Conservation (phyloP, 2,329 filamentous ascomycete genomes). For the Penicillium sclerotiorum region DNA sequence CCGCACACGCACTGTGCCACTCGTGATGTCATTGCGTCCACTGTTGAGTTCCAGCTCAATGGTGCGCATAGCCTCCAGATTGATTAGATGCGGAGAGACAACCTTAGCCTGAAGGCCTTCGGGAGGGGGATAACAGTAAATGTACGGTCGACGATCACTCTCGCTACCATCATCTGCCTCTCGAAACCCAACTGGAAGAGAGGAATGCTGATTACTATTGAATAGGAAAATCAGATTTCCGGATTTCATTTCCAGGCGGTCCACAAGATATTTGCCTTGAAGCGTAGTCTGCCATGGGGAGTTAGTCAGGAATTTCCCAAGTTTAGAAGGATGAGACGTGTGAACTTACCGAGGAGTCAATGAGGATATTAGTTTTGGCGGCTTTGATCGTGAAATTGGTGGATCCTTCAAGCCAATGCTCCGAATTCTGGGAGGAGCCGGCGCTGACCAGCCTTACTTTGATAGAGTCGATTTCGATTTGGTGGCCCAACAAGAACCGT, state of each 20-base stretch:
- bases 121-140: slow-evolving; percentile 73
- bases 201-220: slow-evolving; percentile 29
- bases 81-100: slow-evolving; percentile 68
- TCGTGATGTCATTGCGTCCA: slow-evolving; percentile 70
- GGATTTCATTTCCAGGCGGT: slow-evolving; percentile 65
- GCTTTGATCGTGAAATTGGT: slow-evolving; percentile 54
- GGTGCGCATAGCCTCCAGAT: slow-evolving; percentile 76
- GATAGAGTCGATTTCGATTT: slow-evolving; percentile 66
- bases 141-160: slow-evolving; percentile 58
- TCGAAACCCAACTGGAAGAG: slow-evolving; percentile 39
- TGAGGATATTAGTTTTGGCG: slow-evolving; percentile 56
- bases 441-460: slow-evolving; percentile 65
- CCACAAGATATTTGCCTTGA: slow-evolving; percentile 73
- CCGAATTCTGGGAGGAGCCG: slow-evolving; percentile 54
- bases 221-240: slow-evolving; percentile 44
- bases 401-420: slow-evolving; percentile 65
- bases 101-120: slow-evolving; percentile 71
- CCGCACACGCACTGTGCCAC: slow-evolving; percentile 55
- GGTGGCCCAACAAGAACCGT: slow-evolving; percentile 71
- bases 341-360: slow-evolving; percentile 50
- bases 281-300: slow-evolving; percentile 41
- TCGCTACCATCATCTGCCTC: slow-evolving; percentile 35
- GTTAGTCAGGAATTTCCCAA: slow-evolving; percentile 2
- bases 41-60: slow-evolving; percentile 73
- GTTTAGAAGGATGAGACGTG: neutral